phyloP scores from a whole-genome alignment of 2,329 filamentous ascomycete species.

The Chalaropsis thielavioides region DNA sequence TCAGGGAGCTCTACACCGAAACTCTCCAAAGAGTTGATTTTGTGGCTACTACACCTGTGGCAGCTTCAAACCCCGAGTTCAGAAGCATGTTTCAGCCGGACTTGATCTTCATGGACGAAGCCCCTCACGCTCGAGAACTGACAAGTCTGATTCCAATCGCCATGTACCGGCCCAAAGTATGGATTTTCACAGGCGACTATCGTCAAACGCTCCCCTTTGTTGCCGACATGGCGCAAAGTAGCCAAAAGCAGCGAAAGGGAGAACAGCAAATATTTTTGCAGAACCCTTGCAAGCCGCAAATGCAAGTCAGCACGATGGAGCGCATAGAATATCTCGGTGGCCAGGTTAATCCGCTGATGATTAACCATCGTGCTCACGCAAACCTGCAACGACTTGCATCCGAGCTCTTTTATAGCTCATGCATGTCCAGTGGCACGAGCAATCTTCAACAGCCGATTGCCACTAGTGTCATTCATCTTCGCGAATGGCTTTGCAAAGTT shows the following conservation, averaged over 20 bases:
- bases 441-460: slow-evolving; percentile 22
- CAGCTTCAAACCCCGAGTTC: slow-evolving; percentile 26
- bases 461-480: slow-evolving; percentile 22
- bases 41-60: slow-evolving; percentile 34
- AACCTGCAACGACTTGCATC: slow-evolving; percentile 31
- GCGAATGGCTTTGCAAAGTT: slow-evolving; percentile 23
- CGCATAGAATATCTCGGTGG: slow-evolving; percentile 25
- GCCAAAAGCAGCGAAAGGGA: neutral
- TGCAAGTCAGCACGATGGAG: slow-evolving; percentile 28
- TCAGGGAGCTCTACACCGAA: slow-evolving; percentile 27
- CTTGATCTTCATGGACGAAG: slow-evolving; percentile 72
- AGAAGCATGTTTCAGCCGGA: slow-evolving; percentile 55
- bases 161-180: slow-evolving; percentile 29
- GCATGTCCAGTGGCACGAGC: slow-evolving; percentile 24
- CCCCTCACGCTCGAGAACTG: slow-evolving; percentile 32
- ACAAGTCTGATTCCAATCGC: slow-evolving; percentile 33
- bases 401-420: slow-evolving; percentile 28
- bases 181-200: slow-evolving; percentile 35
- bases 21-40: slow-evolving; percentile 30
- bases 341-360: slow-evolving; percentile 24
- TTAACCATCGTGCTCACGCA: slow-evolving; percentile 28
- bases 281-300: slow-evolving; percentile 25
- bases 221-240: slow-evolving; percentile 19
- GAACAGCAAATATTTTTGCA: slow-evolving; percentile 18
- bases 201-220: slow-evolving; percentile 32